Evolutionary conservation across 2,329 filamentous ascomycete species (phyloP).

Genomic region (Aspergillus quadricinctus): DNA sequence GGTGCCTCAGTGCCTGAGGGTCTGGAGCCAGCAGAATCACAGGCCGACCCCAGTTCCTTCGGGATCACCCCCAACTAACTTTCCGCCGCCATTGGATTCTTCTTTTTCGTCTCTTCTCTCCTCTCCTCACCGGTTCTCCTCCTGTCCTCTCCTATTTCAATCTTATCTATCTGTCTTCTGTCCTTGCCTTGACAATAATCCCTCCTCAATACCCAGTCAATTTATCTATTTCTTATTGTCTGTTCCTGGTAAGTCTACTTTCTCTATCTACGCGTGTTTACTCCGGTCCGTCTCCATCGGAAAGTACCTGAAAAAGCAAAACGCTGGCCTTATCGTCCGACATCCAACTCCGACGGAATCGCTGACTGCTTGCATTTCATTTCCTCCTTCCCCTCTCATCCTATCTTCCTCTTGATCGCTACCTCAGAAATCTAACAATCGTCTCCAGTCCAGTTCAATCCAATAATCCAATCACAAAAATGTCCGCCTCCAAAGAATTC

Average conservation of each 20-base stretch:
- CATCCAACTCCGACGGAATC: background rate
- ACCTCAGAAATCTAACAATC: background rate
- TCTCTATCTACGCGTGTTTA: background rate
- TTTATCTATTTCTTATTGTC: background rate
- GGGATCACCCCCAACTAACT: background rate
- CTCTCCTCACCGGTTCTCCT: constrained; percentile 2
- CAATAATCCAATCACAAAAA: constrained; percentile 28
- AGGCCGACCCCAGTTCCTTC: background rate
- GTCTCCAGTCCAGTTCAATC: background rate
- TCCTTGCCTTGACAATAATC: constrained; percentile 4
- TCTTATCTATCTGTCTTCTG: constrained; percentile 6
- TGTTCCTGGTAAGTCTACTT: background rate
- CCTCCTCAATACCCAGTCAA: background rate
- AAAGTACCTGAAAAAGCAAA: background rate
- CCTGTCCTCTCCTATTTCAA: constrained; percentile 3
- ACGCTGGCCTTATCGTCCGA: background rate
- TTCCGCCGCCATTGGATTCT: constrained; percentile 7
- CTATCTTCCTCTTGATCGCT: background rate
- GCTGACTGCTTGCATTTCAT: background rate
- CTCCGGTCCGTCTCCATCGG: background rate
- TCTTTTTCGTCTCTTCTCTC: background rate
- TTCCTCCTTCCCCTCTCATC: background rate
- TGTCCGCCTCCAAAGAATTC: constrained; percentile 57
- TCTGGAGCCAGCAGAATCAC: background rate
- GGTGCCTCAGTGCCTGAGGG: background rate